Percentiles rank a stretch among this genome's conserved stretches.
phyloP scores from a whole-genome alignment of 257 asterid species.

The Solanum commersonii region DNA sequence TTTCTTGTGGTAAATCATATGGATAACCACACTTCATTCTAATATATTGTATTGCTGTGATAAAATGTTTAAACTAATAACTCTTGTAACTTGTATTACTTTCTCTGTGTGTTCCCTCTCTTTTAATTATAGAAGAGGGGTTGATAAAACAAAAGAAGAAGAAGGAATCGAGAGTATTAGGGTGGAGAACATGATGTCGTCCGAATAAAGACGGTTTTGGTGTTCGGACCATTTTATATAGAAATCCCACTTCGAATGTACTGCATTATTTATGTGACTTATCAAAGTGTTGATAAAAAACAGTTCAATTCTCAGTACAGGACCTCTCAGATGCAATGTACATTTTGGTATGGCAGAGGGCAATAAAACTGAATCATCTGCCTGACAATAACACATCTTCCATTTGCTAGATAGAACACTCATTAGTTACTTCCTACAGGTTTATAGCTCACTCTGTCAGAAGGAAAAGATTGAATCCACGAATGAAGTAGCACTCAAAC shows the following conservation, averaged over 20 bases:
- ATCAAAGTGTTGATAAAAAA: not conserved
- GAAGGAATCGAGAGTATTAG: not conserved
- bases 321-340: not conserved
- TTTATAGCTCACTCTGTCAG: not conserved
- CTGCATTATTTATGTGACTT: not conserved
- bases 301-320: not conserved
- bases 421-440: not conserved
- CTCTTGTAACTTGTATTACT: not conserved
- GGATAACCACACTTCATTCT: constrained; percentile 8
- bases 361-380: not conserved
- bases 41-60: not conserved
- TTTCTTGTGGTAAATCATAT: not conserved
- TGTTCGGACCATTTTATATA: not conserved
- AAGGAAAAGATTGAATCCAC: not conserved
- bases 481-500: not conserved
- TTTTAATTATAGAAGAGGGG: not conserved
- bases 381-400: not conserved
- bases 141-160: not conserved
- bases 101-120: not conserved
- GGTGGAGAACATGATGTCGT: not conserved
- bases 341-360: not conserved
- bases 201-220: not conserved
- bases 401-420: not conserved
- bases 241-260: not conserved
- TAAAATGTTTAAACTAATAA: not conserved